A percentile compares a stretch with the other conserved stretches of the same genome.
Conservation (phyloP, 352 stramenopile species). For the Pythium aristosporum region DNA sequence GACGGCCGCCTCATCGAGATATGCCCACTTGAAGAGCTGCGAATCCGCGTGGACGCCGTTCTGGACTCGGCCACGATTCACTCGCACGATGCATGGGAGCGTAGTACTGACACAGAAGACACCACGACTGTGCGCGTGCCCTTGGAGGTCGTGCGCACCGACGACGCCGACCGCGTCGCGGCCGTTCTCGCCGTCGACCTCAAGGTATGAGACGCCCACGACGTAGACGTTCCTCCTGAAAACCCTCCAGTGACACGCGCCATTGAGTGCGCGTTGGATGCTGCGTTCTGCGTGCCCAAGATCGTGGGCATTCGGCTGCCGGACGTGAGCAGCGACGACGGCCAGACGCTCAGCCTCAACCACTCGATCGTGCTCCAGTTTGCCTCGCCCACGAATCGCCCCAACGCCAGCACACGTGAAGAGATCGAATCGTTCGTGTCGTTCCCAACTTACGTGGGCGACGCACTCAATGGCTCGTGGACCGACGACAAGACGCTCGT, state of each 20-base stretch:
- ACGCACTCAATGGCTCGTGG: constrained; percentile 42
- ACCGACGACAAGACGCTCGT: constrained; percentile 40
- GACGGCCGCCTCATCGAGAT: constrained; percentile 3
- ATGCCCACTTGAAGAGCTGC: constrained; percentile 23
- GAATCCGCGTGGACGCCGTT: constrained; percentile 7
- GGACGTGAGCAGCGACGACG: constrained; percentile 26
- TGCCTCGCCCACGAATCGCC: constrained; percentile 48
- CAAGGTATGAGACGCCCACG: constrained; percentile 1
- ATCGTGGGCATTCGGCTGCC: constrained; percentile 54
- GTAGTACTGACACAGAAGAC: too few relatives aligned
- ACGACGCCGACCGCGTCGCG: background rate
- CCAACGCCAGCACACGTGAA: constrained; percentile 27
- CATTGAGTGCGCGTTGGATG: constrained; percentile 51
- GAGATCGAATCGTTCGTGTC: constrained; percentile 44
- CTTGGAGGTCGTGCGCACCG: constrained; percentile 12
- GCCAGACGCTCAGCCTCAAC: constrained; percentile 32
- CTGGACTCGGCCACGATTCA: background rate
- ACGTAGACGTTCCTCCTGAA: background rate
- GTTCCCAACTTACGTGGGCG: constrained; percentile 62
- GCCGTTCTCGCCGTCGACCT: constrained; percentile 6
- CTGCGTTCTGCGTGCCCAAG: constrained; percentile 49
- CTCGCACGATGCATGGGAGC: background rate
- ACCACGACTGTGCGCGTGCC: background rate
- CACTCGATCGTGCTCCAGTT: constrained; percentile 62
- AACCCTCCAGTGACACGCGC: background rate